phyloP scores from a whole-genome alignment of 768 basidiomycete species.

The Suillus cothurnatus region DNA sequence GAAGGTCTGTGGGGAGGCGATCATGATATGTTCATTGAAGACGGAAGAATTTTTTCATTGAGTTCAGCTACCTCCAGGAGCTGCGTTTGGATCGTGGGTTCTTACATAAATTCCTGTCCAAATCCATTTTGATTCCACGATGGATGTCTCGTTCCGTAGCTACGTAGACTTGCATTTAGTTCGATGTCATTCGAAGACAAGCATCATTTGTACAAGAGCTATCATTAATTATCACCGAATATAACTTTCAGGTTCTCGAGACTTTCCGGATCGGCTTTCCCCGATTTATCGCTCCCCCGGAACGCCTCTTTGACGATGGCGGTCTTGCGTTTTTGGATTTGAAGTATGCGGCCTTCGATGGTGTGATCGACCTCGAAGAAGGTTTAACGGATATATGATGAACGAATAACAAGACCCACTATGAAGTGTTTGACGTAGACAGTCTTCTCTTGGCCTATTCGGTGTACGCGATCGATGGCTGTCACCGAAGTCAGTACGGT shows the following conservation, averaged over 20 bases:
- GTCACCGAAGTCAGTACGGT: conserved; percentile 12
- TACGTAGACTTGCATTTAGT: neutral
- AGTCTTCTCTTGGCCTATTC: conserved; percentile 80
- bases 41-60: neutral
- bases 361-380: conserved; percentile 61
- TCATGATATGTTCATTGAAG: neutral
- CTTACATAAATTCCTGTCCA: neutral
- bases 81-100: neutral
- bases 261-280: conserved; percentile 64
- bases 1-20: neutral
- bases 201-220: neutral
- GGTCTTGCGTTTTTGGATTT: conserved; percentile 85
- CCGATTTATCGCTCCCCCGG: conserved; percentile 49
- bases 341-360: conserved; percentile 76
- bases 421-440: conserved; percentile 88
- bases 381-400: conserved; percentile 3
- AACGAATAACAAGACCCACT: conserved; percentile 40
- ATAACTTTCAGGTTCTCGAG: conserved; percentile 82
- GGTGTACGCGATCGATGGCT: conserved; percentile 87
- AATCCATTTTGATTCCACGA: neutral
- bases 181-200: neutral
- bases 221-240: conserved; percentile 51
- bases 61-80: neutral
- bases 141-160: neutral
- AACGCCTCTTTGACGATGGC: conserved; percentile 88